Evolutionary conservation across 345 rosid genomes (phyloP), one percentile per base, ranked within the genome.

Genomic region (Citrus medica): DNA sequence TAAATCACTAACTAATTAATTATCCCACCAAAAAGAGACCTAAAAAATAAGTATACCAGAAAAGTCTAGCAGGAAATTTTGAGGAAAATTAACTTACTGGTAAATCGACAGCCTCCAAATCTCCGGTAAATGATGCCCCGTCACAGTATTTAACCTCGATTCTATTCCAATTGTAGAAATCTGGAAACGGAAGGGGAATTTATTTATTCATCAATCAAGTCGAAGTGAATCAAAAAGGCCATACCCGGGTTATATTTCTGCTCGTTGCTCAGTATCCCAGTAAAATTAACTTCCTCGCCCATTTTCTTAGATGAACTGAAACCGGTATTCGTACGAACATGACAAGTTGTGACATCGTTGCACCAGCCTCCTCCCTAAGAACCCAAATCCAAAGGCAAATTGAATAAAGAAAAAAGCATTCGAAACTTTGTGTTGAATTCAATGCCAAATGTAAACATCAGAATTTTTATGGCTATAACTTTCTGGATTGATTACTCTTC

Each of bases 281-380:
- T 91, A 88, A 96, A 96, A 67, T 91, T 84, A 76, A 89, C 66
- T 22, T 72, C 67, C 78, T 86, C 79, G 19, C 25, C 85, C 99
- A 96, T 96, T 35, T 82, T 51, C 76, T 85, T 90, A 1, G 98
- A 94, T 32, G 98, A 94, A 79, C 98, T 98, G 78, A 90, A 82
- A 68, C 83, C 86, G 2, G 92, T 96, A 16, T 80, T 79, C 79
- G 85, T 91, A 53, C 97, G 89, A 32, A 27, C 76, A 28, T 88
- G 83, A 77, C 99, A 96, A 61, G 79, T 82, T 37, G 92, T 87
- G 6, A 84, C 86, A 70, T 91, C 88, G 79, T 91, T 89, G 84
- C 99, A 96, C 98, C 99, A 94, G 67, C 97, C 94, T 78, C 99
- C 99, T 84, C 99, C 99, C 99, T 95, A 61, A 13, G 38, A 67